Percentiles rank a stretch among this genome's conserved stretches.
Evolutionary conservation across 805 yeast genomes (phyloP).

Genomic region (Hanseniaspora nectarophila): DNA sequence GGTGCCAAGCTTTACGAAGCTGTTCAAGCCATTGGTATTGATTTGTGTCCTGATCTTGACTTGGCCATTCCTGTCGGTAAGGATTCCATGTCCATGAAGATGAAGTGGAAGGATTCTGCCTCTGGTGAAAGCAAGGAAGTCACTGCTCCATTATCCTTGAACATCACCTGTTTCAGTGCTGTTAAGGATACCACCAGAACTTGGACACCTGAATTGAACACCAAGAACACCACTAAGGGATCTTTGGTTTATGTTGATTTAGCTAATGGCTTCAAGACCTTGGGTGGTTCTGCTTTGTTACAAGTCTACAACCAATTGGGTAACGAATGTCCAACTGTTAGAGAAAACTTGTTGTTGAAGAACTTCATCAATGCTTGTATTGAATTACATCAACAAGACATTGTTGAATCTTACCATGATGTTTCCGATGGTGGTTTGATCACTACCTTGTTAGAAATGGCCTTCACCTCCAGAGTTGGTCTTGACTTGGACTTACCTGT

Average conservation of each 20-base stretch:
- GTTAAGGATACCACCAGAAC: constrained; percentile 75
- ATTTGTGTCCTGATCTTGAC: constrained; percentile 85
- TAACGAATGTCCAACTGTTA: constrained; percentile 69
- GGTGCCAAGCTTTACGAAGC: constrained; percentile 93
- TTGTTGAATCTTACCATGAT: constrained; percentile 80
- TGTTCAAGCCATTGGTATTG: constrained; percentile 90
- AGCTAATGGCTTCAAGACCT: constrained; percentile 33
- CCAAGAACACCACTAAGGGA: constrained; percentile 37
- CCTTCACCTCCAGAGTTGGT: constrained; percentile 90
- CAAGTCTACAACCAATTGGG: constrained; percentile 90
- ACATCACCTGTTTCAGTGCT: constrained; percentile 83
- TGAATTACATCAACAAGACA: constrained; percentile 48
- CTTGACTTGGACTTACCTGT: constrained; percentile 41
- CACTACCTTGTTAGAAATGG: constrained; percentile 83
- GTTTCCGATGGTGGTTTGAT: constrained; percentile 93
- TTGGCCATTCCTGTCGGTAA: constrained; percentile 94
- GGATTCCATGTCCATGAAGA: constrained; percentile 98
- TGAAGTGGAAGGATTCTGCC: constrained; percentile 69
- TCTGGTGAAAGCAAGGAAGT: constrained; percentile 51
- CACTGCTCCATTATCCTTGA: constrained; percentile 85
- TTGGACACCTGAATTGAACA: constrained; percentile 82
- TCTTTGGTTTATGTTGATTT: constrained; percentile 66
- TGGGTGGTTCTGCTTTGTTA: constrained; percentile 91
- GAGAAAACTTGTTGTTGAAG: constrained; percentile 50
- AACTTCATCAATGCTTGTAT: constrained; percentile 57